Conservation (phyloP, 805 yeast species). For the Starmerella vitae region DNA sequence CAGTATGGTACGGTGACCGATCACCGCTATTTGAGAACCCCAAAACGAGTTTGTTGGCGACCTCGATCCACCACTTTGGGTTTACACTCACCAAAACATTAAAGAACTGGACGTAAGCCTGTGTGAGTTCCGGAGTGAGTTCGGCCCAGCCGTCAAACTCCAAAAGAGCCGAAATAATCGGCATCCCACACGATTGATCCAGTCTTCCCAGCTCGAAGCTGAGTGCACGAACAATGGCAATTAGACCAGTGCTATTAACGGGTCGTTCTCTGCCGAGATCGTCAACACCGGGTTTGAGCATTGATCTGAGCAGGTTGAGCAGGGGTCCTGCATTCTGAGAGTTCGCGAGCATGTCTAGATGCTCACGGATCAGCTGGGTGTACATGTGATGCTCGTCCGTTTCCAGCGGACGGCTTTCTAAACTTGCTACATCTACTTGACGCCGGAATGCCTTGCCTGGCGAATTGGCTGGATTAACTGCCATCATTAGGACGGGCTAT, state of each 20-base stretch:
- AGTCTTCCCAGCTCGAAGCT: constrained; percentile 54
- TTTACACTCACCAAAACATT: constrained; percentile 67
- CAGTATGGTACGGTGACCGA: constrained; percentile 43
- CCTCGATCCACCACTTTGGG: constrained; percentile 83
- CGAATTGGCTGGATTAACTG: too few relatives aligned
- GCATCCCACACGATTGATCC: constrained; percentile 36
- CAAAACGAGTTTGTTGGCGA: constrained; percentile 51
- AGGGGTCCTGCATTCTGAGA: constrained; percentile 1
- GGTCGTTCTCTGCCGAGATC: not conserved
- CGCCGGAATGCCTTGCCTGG: too few relatives aligned
- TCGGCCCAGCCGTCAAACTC: constrained; percentile 46
- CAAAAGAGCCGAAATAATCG: constrained; percentile 49
- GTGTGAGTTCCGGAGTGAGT: constrained; percentile 33
- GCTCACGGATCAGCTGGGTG: constrained; percentile 9
- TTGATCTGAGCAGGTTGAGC: not conserved
- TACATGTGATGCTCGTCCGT: constrained; percentile 1
- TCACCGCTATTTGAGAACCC: constrained; percentile 36
- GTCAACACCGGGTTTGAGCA: constrained; percentile 1
- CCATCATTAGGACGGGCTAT: too few relatives aligned
- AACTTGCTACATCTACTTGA: constrained; percentile 8
- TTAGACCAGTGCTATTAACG: constrained; percentile 32
- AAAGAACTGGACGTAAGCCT: constrained; percentile 55
- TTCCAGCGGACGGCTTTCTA: constrained; percentile 1
- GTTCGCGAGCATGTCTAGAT: constrained; percentile 5
- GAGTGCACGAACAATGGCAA: constrained; percentile 42